Conservation (phyloP, 495 filamentous ascomycete genomes). For the Aspergillus olivimuriae region DNA sequence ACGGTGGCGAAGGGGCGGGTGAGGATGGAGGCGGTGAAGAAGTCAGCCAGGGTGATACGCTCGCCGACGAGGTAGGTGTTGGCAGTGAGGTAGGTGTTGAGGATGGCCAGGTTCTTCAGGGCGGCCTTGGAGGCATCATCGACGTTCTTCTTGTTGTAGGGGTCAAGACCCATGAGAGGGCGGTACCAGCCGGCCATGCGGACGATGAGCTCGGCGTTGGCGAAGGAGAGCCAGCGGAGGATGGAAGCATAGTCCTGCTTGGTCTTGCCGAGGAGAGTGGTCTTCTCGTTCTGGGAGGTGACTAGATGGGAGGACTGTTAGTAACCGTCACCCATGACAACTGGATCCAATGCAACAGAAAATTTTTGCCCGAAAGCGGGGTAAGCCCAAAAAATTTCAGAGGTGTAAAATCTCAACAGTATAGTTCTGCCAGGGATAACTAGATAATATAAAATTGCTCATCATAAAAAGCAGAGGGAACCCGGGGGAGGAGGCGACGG, state of each 20-base stretch:
- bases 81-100: constrained; percentile 80
- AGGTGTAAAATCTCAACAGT: constrained; percentile 70
- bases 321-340: constrained; percentile 7
- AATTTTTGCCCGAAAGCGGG: constrained; percentile 25
- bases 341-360: constrained; percentile 2
- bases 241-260: constrained; percentile 99
- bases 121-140: constrained; percentile 67
- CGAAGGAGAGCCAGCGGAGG: constrained; percentile 91
- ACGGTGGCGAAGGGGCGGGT: constrained; percentile 80
- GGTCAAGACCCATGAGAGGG: constrained; percentile 72
- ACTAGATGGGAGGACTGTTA: too few relatives aligned
- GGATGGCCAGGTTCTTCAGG: constrained; percentile 57
- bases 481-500: too few relatives aligned
- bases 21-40: constrained; percentile 73
- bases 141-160: constrained; percentile 97
- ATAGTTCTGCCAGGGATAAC: constrained; percentile 99
- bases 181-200: constrained; percentile 77
- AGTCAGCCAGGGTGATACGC: constrained; percentile 91
- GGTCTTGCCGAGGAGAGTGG: constrained; percentile 95
- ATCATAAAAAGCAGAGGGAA: constrained; percentile 54
- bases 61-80: constrained; percentile 98
- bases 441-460: constrained; percentile 67
- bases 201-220: constrained; percentile 77
- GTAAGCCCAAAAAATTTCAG: constrained; percentile 44
- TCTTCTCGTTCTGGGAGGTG: constrained; percentile 99